A percentile compares a stretch with the other conserved stretches of the same genome.
These are phyloP conservation scores for Inga laurina DNA, from an alignment of 306 rosid species.

Conservation along the genomic window DNA sequence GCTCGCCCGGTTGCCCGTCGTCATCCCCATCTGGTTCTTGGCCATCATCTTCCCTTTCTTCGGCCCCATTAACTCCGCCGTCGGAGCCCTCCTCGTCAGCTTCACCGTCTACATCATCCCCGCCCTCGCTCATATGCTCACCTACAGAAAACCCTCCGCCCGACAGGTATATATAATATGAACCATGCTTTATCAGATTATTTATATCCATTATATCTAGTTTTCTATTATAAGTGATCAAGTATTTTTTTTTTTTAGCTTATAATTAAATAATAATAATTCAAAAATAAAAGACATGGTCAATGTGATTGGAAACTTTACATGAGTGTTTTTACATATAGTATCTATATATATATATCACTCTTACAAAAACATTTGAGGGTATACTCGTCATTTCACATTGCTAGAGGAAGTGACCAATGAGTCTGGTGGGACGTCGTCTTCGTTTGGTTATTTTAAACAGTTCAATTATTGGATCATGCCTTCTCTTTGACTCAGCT, in stretches of 20 bases:
- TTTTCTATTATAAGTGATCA: no score
- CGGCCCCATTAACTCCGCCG: conserved; percentile 76
- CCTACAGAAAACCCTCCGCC: conserved; percentile 61
- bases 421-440: conserved; percentile 54
- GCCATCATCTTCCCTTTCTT: conserved; percentile 75
- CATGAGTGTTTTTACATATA: no score
- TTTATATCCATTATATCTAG: no score
- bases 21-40: conserved; percentile 69
- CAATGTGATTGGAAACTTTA: no score
- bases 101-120: conserved; percentile 79
- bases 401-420: no score
- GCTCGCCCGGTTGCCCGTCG: conserved; percentile 61
- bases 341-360: no score
- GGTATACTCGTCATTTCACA: conserved; percentile 23
- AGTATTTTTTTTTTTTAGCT: no score
- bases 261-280: no score
- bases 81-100: conserved; percentile 74
- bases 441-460: conserved; percentile 55
- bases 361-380: not conserved
- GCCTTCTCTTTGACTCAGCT: not conserved
- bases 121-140: conserved; percentile 63
- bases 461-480: conserved; percentile 35
- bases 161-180: conserved; percentile 48
- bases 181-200: fast-evolving
- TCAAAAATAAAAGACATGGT: no score